phyloP scores from a whole-genome alignment of 2,329 filamentous ascomycete species.

The Venturia oleaginea region DNA sequence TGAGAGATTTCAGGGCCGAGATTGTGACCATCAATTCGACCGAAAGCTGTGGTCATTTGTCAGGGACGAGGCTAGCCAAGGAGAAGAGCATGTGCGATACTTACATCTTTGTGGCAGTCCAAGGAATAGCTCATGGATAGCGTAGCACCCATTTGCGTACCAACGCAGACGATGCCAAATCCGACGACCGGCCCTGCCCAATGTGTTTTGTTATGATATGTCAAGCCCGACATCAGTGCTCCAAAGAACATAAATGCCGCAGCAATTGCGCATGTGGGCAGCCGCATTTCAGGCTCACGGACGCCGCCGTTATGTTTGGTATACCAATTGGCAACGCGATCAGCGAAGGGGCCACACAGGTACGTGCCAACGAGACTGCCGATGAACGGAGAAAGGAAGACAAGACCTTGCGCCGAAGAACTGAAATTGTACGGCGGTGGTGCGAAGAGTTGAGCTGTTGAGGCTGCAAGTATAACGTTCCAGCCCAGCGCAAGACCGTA shows the following conservation, averaged over 20 bases:
- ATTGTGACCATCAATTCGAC: slow-evolving; percentile 25
- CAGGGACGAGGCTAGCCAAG: not conserved
- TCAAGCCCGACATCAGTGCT: slow-evolving; percentile 37
- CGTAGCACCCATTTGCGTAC: slow-evolving; percentile 24
- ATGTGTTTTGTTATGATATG: slow-evolving; percentile 30
- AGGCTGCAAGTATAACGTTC: slow-evolving; percentile 23
- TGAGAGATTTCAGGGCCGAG: slow-evolving; percentile 20
- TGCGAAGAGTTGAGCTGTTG: slow-evolving; percentile 23
- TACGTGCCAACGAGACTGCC: slow-evolving; percentile 20
- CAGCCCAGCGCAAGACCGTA: slow-evolving; percentile 22
- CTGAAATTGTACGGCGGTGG: slow-evolving; percentile 21
- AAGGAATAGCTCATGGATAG: slow-evolving; percentile 21
- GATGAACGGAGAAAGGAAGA: slow-evolving; percentile 21
- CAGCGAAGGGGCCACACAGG: slow-evolving; percentile 18
- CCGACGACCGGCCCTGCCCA: slow-evolving; percentile 39
- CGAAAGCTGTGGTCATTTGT: slow-evolving; percentile 15
- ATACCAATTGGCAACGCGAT: slow-evolving; percentile 18
- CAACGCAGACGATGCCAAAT: slow-evolving; percentile 31
- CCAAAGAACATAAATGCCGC: slow-evolving; percentile 34
- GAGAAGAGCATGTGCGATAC: not conserved
- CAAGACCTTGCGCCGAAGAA: slow-evolving; percentile 20
- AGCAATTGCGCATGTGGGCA: slow-evolving; percentile 34
- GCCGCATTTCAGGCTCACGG: slow-evolving; percentile 37
- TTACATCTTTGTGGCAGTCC: slow-evolving; percentile 20
- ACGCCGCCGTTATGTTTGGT: slow-evolving; percentile 29